A percentile compares a stretch with the other conserved stretches of the same genome.
Evolutionary conservation across 768 basidiomycete genomes (phyloP).

Genomic region (Leccinum imitatum): DNA sequence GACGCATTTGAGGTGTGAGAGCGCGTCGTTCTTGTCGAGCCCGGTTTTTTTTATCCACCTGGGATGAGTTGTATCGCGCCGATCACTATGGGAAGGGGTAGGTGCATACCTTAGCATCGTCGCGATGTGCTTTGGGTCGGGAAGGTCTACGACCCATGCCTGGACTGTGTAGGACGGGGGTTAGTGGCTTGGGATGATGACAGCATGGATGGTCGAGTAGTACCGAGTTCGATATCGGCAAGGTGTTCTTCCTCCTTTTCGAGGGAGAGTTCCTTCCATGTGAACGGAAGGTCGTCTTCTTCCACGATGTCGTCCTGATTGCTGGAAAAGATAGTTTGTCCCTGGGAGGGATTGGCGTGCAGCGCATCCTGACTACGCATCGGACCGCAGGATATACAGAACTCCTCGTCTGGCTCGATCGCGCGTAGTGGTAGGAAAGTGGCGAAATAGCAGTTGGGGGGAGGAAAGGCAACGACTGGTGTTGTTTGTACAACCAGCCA

Average conservation of each 20-base stretch:
- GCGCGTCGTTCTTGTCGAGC: slow-evolving; percentile 54
- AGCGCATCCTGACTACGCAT: neutral
- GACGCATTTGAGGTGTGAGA: slow-evolving; percentile 77
- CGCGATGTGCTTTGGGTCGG: slow-evolving; percentile 56
- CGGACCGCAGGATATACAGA: slow-evolving; percentile 35
- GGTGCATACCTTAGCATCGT: slow-evolving; percentile 57
- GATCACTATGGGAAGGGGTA: neutral
- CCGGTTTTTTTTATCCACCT: slow-evolving; percentile 71
- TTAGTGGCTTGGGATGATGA: neutral
- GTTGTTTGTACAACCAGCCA: too few relatives aligned
- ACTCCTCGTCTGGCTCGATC: slow-evolving; percentile 63
- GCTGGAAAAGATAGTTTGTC: slow-evolving; percentile 18
- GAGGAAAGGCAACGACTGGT: too few relatives aligned
- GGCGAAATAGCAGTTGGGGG: too few relatives aligned
- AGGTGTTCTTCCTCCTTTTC: slow-evolving; percentile 60
- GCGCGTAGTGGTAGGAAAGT: slow-evolving; percentile 8
- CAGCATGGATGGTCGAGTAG: too few relatives aligned
- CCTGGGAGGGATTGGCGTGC: slow-evolving; percentile 1
- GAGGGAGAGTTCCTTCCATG: slow-evolving; percentile 55
- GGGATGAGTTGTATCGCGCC: neutral
- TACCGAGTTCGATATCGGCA: slow-evolving; percentile 45
- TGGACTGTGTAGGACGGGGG: slow-evolving; percentile 41
- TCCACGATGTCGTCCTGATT: slow-evolving; percentile 48
- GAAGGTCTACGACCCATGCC: slow-evolving; percentile 79
- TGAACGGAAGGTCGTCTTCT: slow-evolving; percentile 67